These are phyloP conservation scores for Aspergillus thermomutatus DNA, from an alignment of 2,329 filamentous ascomycete genomes.

Conservation along the genomic window DNA sequence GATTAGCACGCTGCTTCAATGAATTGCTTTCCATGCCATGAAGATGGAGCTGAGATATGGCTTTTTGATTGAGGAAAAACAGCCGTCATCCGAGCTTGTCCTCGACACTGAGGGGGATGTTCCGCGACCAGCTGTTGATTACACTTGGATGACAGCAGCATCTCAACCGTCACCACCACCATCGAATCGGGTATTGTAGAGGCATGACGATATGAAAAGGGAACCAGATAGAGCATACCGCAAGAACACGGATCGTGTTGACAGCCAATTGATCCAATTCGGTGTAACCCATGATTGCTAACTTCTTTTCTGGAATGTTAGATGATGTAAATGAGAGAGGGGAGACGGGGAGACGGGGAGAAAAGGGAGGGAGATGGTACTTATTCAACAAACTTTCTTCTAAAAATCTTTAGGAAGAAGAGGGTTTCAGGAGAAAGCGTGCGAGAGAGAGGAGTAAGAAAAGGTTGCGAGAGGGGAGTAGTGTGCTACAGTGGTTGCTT, in stretches of 20 bases:
- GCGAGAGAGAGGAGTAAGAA: slow-evolving; percentile 18
- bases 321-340: slow-evolving; percentile 6
- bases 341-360: background rate
- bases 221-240: slow-evolving; percentile 62
- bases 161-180: background rate
- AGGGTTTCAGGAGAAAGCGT: slow-evolving; percentile 15
- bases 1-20: slow-evolving; percentile 6
- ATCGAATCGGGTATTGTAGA: background rate
- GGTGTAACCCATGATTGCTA: slow-evolving; percentile 74
- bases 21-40: background rate
- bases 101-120: background rate
- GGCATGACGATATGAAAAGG: background rate
- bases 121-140: background rate
- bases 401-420: slow-evolving; percentile 4
- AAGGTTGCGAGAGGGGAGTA: slow-evolving; percentile 15
- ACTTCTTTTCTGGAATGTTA: slow-evolving; percentile 22
- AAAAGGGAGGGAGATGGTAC: slow-evolving; percentile 13
- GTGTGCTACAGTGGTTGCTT: slow-evolving; percentile 9
- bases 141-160: background rate
- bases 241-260: slow-evolving; percentile 96
- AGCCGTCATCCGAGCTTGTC: background rate
- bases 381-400: slow-evolving; percentile 9
- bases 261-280: slow-evolving; percentile 87
- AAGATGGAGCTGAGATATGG: background rate
- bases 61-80: background rate